Evolutionary conservation across 495 filamentous ascomycete genomes (phyloP).

Genomic region (Hyaloscypha hepaticicola): DNA sequence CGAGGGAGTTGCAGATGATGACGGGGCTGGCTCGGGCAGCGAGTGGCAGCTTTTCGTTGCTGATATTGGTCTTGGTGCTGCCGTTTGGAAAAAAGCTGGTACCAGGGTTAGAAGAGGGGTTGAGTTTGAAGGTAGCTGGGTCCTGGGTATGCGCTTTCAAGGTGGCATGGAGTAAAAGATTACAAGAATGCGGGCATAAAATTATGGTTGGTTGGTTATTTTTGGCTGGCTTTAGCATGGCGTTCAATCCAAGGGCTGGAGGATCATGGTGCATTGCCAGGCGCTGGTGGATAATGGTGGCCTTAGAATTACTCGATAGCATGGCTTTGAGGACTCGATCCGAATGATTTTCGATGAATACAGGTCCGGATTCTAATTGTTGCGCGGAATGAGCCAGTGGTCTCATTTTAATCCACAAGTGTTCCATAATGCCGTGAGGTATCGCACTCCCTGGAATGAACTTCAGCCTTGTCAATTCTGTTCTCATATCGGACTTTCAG

Average conservation of each 20-base stretch:
- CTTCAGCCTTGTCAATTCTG: no score
- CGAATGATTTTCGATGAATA: not conserved
- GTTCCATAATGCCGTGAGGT: no score
- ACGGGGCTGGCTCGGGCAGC: slow-evolving; percentile 33
- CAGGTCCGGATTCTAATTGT: no score
- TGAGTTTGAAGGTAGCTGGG: slow-evolving; percentile 84
- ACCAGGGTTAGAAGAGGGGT: slow-evolving; percentile 75
- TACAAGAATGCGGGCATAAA: not conserved
- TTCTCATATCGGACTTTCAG: no score
- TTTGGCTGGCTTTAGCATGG: slow-evolving; percentile 3
- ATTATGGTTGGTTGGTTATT: not conserved
- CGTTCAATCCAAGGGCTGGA: not conserved
- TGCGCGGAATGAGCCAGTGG: no score
- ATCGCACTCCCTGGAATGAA: no score
- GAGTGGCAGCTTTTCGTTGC: slow-evolving; percentile 77
- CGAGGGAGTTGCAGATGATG: slow-evolving; percentile 50
- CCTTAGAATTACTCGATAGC: not conserved
- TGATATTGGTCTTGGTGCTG: slow-evolving; percentile 80
- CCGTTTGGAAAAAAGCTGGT: slow-evolving; percentile 84
- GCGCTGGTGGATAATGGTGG: not conserved
- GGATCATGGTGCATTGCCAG: not conserved
- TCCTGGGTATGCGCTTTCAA: slow-evolving; percentile 61
- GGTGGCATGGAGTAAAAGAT: slow-evolving; percentile 7
- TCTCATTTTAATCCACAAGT: no score
- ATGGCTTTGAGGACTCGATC: not conserved